Base-by-base conservation (phyloP, 768 basidiomycete species). In the Trametes sanguinea region DNA sequence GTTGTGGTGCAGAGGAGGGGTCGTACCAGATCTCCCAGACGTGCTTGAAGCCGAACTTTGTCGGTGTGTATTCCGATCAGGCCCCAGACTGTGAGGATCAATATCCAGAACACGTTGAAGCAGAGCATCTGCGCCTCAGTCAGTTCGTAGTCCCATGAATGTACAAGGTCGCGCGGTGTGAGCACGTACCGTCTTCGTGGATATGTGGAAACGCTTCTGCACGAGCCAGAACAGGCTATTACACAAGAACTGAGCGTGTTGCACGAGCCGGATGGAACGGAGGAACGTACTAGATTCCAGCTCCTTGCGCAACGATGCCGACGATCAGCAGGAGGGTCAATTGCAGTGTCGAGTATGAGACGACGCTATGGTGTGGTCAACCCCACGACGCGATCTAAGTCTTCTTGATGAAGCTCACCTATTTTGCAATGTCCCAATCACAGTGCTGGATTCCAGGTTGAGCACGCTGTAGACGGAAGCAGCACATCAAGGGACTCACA, bases 21-120 rank as follows among this genome's bases (percentile, higher is more conserved):
- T 22, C 74, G 57, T 65, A 85, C 86, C 88, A 89, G 33, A 89
- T 84, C 71, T 92, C 90, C 89, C 90, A 92, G 61, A 86, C 83
- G 68, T 92, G 87, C 73, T 93, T 89, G 76, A 91, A 92, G 11
- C 89, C 90, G 68, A 93, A 87, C 47, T 82, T 82, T 85, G 67
- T 83, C 72, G 14, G 88, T 89, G 65, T 86, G 86, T 1, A 91
- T 81, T n/a, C 90, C 89, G 65, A 88, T 83, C 29, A 92, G 82
- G 42, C 89, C 89, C 89, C 89, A 92, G 4, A 86, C 67, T 9
- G 85, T 87, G 50, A 90, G 72, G 22, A 89, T 73, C 59, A 90
- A 73, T 58, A 90, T 88, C 86, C 87, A 90, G 63, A 88, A 77
- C 3, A 83, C 85, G 70, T 86, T 89, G 76, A 89, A 89, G 5